Percentiles rank a stretch among this genome's conserved stretches.
phyloP scores from a whole-genome alignment of 495 filamentous ascomycete genomes.

The Viridothelium virens region DNA sequence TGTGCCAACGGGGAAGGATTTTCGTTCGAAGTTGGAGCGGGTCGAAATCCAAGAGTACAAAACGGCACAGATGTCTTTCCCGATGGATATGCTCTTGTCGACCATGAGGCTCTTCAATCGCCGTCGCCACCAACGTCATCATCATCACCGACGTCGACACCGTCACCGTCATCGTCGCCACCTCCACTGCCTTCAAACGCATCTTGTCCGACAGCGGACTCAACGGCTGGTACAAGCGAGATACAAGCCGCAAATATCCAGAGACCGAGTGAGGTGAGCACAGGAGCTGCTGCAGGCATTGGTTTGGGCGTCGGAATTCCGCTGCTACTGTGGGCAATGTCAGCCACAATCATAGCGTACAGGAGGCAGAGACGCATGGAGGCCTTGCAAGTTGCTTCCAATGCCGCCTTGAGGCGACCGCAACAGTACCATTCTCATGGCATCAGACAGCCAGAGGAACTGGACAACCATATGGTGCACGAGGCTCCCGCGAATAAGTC shows the following conservation, averaged over 20 bases:
- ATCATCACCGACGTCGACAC: neutral
- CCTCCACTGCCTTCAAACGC: neutral
- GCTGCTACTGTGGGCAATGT: neutral
- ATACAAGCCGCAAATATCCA: neutral
- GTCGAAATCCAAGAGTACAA: constrained; percentile 2
- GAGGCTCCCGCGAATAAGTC: neutral
- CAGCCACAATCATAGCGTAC: neutral
- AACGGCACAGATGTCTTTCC: constrained; percentile 1
- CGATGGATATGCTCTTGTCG: neutral
- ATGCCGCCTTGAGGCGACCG: neutral
- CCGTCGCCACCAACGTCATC: neutral
- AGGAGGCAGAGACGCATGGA: neutral
- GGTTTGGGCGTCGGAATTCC: neutral
- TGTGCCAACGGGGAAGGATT: constrained; percentile 3
- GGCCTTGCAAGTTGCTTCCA: neutral
- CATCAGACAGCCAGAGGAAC: neutral
- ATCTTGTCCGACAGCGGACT: neutral
- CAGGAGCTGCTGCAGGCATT: neutral
- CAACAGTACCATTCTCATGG: neutral
- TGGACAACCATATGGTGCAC: neutral
- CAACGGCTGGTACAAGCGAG: neutral
- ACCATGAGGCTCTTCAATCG: neutral
- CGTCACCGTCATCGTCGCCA: neutral
- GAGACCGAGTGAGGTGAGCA: neutral
- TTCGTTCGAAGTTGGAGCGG: constrained; percentile 4